Evolutionary conservation across 1,139 yeast species (phyloP).

Genomic region (Yamadazyma atlantica): DNA sequence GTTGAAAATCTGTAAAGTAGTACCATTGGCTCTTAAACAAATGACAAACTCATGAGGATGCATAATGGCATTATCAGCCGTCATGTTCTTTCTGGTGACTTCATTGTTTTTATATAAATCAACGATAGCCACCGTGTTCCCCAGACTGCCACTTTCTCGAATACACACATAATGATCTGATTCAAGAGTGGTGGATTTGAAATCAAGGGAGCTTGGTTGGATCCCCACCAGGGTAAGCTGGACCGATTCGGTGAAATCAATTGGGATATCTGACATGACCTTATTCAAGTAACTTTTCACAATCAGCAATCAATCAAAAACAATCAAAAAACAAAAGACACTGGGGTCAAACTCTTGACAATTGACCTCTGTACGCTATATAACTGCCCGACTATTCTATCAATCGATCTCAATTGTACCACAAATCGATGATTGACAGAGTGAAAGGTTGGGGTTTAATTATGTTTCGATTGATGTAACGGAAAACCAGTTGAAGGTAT

Average conservation of each 20-base stretch:
- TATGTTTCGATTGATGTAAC: too few relatives aligned
- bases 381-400: background rate
- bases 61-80: conserved; percentile 97
- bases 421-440: conserved; percentile 1
- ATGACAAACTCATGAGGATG: conserved; percentile 87
- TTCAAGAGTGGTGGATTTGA: conserved; percentile 91
- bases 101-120: conserved; percentile 77
- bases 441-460: too few relatives aligned
- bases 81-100: conserved; percentile 84
- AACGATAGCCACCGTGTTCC: conserved; percentile 90
- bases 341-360: too few relatives aligned
- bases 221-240: conserved; percentile 84
- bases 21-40: conserved; percentile 93
- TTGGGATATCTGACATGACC: conserved; percentile 64
- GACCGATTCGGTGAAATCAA: conserved; percentile 93
- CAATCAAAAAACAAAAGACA: background rate
- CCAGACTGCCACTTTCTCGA: conserved; percentile 72
- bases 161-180: conserved; percentile 88
- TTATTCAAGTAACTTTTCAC: background rate
- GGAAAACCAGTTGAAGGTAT: background rate
- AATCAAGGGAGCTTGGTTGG: conserved; percentile 81
- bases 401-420: background rate
- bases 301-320: background rate
- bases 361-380: background rate
- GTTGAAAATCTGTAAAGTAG: conserved; percentile 92